Evolutionary conservation across 2,329 filamentous ascomycete species (phyloP), one percentile per base, ranked within the genome.

Genomic region (Cylindrodendrum hubeiense): DNA sequence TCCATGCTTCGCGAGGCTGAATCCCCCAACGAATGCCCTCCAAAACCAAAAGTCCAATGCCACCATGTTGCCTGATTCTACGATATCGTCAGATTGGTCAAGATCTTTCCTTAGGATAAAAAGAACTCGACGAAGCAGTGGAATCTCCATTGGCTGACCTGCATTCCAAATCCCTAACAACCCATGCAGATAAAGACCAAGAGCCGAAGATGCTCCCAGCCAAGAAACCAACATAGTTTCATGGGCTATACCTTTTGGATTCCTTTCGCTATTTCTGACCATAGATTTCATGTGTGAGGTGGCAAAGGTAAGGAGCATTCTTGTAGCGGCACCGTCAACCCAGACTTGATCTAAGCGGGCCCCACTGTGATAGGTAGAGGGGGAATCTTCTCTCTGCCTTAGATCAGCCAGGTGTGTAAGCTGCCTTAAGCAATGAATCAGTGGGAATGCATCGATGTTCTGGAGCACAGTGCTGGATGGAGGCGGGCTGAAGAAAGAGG

Each of bases 161-260:
- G 66, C 70, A 7, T 73, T 73, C 66, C 69, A 71, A 0, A 73
- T 28, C 0, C 47, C 52, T 1, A 73, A 43, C 3, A 71, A 46
- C 0, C 49, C 39, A 2, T 73, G 63, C 1, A 73, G 37, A 17
- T 73, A 73, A 0, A 73, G 53, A 0, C 62, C 60, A 3, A 49
- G 28, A 3, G 66, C 60, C 10, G 64, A 46, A 7, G 59, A 58
- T 19, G 66, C 56, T 0, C 69, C 67, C 19, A 60, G 66, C 71
- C 71, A 73, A 5, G 68, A 62, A 5, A 62, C 57, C 6, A 28
- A 17, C 12, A 69, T 26, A 0, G 8, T 30, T 1, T 13, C 34
- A 3, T 30, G 2, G 15, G 19, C 1, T 2, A 22, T 3, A 2
- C 6, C 0, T 15, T 5, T 28, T 21, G 22, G 1, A 7, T 19